A percentile compares a stretch with the other conserved stretches of the same genome.
Evolutionary conservation across 352 stramenopile genomes (phyloP).

Genomic region (Phytophthora quininea): DNA sequence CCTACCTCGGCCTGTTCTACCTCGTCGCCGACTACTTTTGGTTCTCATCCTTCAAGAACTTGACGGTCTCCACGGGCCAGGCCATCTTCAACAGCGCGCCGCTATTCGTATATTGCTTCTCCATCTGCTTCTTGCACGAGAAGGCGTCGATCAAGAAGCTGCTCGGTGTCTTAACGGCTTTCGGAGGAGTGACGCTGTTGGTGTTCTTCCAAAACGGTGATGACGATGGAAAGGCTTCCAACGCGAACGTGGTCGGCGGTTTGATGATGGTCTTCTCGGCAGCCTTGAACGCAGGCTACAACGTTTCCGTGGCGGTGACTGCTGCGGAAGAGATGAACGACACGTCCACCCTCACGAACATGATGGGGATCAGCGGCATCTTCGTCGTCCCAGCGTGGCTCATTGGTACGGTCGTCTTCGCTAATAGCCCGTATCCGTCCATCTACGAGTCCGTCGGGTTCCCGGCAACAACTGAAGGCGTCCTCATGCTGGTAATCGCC

Average conservation of each 20-base stretch:
- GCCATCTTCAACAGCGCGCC: constrained; percentile 70
- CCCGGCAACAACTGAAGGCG: constrained; percentile 36
- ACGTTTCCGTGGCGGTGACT: constrained; percentile 47
- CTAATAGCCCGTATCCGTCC: constrained; percentile 40
- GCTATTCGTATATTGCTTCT: constrained; percentile 76
- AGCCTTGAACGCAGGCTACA: constrained; percentile 54
- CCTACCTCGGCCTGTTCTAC: constrained; percentile 49
- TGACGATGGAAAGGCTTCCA: constrained; percentile 24
- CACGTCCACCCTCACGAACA: constrained; percentile 47
- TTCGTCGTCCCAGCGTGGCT: constrained; percentile 59
- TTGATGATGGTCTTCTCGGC: constrained; percentile 56
- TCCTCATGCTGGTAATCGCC: constrained; percentile 38
- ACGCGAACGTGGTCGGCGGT: constrained; percentile 40
- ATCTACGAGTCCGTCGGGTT: constrained; percentile 59
- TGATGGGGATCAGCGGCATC: constrained; percentile 41
- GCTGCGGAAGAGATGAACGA: constrained; percentile 52
- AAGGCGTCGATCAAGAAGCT: constrained; percentile 44
- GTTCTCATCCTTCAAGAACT: constrained; percentile 50
- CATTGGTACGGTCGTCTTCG: constrained; percentile 45
- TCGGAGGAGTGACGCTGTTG: constrained; percentile 54
- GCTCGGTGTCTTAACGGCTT: constrained; percentile 46
- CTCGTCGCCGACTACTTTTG: constrained; percentile 62
- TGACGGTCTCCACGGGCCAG: constrained; percentile 52
- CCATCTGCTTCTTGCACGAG: constrained; percentile 61
- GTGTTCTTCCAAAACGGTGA: constrained; percentile 47